phyloP scores from a whole-genome alignment of 768 basidiomycete species.

The Ramaria rubella region DNA sequence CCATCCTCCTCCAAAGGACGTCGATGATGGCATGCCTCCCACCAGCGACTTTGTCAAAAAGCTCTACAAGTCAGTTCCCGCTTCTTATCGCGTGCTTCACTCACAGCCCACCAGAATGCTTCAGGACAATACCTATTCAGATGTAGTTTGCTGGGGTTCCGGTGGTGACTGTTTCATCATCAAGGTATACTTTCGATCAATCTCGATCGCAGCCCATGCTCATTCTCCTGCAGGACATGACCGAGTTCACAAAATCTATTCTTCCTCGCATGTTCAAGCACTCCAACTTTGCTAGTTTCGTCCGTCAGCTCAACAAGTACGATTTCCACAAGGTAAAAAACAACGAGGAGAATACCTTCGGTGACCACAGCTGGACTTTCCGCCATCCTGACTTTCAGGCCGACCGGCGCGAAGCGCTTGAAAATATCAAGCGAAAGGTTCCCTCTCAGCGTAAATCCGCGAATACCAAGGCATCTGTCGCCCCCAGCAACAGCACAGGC shows the following conservation, averaged over 20 bases:
- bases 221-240: conserved; percentile 61
- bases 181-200: conserved; percentile 39
- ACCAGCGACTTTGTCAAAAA: conserved; percentile 94
- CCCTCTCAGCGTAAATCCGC: conserved; percentile 18
- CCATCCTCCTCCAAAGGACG: conserved; percentile 25
- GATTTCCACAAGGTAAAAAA: conserved; percentile 83
- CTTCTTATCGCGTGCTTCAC: background rate
- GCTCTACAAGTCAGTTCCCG: conserved; percentile 66
- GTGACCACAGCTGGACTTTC: conserved; percentile 29
- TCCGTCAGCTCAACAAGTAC: conserved; percentile 92
- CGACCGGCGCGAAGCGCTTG: conserved; percentile 48
- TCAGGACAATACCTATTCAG: conserved; percentile 64
- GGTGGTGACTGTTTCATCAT: conserved; percentile 87
- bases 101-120: conserved; percentile 61
- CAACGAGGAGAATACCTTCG: conserved; percentile 23
- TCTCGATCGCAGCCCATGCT: background rate
- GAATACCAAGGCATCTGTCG: background rate
- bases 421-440: conserved; percentile 44
- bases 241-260: conserved; percentile 89
- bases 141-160: conserved; percentile 78
- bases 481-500: background rate
- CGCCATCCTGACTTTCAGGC: conserved; percentile 45
- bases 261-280: conserved; percentile 93
- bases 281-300: conserved; percentile 89
- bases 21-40: conserved; percentile 75